These are phyloP conservation scores for Aspergillus sp. DNA, from an alignment of 2,329 filamentous ascomycete species.

Conservation along the genomic window DNA sequence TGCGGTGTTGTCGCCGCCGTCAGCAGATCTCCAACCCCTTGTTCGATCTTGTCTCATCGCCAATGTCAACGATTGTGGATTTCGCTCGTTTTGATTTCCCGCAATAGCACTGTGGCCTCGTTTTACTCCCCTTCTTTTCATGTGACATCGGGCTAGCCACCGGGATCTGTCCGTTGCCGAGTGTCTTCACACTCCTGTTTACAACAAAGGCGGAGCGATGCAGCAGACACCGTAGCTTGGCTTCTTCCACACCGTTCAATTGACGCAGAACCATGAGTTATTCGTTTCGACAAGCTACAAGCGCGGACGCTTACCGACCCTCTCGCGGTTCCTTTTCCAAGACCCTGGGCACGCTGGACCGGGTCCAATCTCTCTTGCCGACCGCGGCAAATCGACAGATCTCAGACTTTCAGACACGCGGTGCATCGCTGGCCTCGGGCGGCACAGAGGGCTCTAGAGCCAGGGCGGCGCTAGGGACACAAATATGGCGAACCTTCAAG, in stretches of 20 bases:
- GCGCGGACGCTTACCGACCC: slow-evolving; percentile 26
- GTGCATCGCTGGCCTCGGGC: slow-evolving; percentile 1
- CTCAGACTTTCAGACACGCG: slow-evolving; percentile 9
- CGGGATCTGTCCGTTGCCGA: not conserved
- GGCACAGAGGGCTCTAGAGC: slow-evolving; percentile 9
- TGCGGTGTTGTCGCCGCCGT: not conserved
- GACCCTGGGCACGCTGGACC: slow-evolving; percentile 11
- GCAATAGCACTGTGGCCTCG: not conserved
- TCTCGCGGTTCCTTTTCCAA: slow-evolving; percentile 15
- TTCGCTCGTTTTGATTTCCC: not conserved
- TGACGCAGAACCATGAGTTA: slow-evolving; percentile 33
- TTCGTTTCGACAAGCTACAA: slow-evolving; percentile 29
- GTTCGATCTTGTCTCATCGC: not conserved
- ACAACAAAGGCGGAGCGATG: slow-evolving; percentile 19
- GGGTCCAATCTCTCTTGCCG: slow-evolving; percentile 21
- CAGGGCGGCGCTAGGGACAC: slow-evolving; percentile 16
- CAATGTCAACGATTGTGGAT: not conserved
- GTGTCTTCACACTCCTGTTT: slow-evolving; percentile 1
- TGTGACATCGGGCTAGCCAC: slow-evolving; percentile 2
- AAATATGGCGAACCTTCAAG: slow-evolving; percentile 13
- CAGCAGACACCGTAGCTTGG: slow-evolving; percentile 12
- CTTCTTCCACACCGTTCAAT: slow-evolving; percentile 14
- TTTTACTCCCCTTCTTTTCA: not conserved
- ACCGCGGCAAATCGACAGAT: slow-evolving; percentile 24
- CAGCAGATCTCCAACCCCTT: not conserved